These are phyloP conservation scores for Lolium rigidum DNA, from an alignment of 176 grass and related monocot genomes.

Conservation along the genomic window DNA sequence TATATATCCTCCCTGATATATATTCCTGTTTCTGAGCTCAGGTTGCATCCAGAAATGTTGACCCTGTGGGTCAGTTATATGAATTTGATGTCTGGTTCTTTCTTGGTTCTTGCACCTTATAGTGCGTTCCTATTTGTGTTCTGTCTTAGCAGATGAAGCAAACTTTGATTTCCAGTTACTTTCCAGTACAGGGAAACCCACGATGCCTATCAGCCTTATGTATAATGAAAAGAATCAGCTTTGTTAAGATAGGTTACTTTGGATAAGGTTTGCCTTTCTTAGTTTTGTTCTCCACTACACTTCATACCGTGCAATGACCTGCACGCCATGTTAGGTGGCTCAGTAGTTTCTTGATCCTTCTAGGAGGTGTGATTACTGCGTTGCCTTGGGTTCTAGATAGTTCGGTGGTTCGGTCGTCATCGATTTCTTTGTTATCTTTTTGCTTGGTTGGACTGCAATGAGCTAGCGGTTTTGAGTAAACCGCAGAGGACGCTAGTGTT, in stretches of 20 bases:
- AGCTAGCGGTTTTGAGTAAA: background rate
- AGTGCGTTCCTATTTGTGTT: background rate
- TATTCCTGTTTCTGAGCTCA: background rate
- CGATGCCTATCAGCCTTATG: too few species aligned
- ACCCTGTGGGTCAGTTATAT: background rate
- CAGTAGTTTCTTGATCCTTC: constrained; percentile 33
- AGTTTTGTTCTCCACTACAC: constrained; percentile 47
- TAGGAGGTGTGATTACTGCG: constrained; percentile 2
- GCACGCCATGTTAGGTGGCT: background rate
- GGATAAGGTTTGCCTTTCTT: constrained; percentile 47
- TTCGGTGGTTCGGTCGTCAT: background rate
- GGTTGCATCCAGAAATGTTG: constrained; percentile 8
- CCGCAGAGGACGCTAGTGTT: background rate
- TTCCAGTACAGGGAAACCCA: background rate
- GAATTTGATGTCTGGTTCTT: constrained; percentile 25
- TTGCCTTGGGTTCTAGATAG: background rate
- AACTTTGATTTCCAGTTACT: constrained; percentile 27
- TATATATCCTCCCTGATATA: background rate
- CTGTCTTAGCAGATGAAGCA: constrained; percentile 31
- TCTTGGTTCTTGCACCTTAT: constrained; percentile 2
- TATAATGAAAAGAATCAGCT: background rate
- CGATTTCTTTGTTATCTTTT: constrained; percentile 3
- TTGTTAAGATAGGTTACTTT: constrained; percentile 35
- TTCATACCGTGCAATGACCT: background rate
- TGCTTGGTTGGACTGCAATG: background rate